These are phyloP conservation scores for Cladochytrium replicatum DNA, from an alignment of 192 early-diverging fungal species.

Conservation along the genomic window DNA sequence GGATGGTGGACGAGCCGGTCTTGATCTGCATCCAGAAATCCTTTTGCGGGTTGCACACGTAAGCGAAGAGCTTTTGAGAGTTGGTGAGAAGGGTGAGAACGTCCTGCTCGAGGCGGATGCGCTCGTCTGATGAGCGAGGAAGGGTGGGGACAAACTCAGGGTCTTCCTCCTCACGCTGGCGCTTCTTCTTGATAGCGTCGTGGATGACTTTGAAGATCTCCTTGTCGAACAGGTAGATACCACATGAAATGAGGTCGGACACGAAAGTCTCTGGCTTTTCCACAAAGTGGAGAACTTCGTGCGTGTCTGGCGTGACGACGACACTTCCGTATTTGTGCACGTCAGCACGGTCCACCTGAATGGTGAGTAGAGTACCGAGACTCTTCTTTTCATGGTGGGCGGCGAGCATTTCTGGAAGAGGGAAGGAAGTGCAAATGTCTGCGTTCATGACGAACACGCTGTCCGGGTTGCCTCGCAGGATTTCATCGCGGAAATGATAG, in stretches of 20 bases:
- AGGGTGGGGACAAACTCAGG: slow-evolving; percentile 6
- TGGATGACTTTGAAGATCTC: slow-evolving; percentile 81
- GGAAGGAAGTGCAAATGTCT: slow-evolving; percentile 92
- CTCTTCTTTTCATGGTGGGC: slow-evolving; percentile 76
- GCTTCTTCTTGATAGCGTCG: slow-evolving; percentile 61
- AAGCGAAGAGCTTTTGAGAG: slow-evolving; percentile 75
- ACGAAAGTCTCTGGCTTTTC: slow-evolving; percentile 96
- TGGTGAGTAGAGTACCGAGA: slow-evolving; percentile 80
- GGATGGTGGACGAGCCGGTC: slow-evolving; percentile 81
- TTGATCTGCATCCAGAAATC: slow-evolving; percentile 98
- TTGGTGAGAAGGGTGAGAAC: slow-evolving; percentile 76
- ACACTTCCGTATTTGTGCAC: slow-evolving; percentile 88
- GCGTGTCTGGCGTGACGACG: slow-evolving; percentile 77
- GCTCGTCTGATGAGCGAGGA: slow-evolving; percentile 39
- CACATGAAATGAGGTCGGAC: slow-evolving; percentile 88
- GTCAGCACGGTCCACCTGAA: slow-evolving; percentile 67
- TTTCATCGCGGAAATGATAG: slow-evolving; percentile 98
- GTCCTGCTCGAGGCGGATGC: slow-evolving; percentile 85
- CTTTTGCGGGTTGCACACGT: slow-evolving; percentile 46
- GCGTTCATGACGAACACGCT: slow-evolving; percentile 95
- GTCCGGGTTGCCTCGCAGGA: slow-evolving; percentile 79
- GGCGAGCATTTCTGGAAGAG: slow-evolving; percentile 73
- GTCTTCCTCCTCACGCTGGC: slow-evolving; percentile 46
- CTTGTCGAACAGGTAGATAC: slow-evolving; percentile 87
- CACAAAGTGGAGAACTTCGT: slow-evolving; percentile 92